Evolutionary conservation across 306 rosid genomes (phyloP).

Genomic region (Delonix regia): DNA sequence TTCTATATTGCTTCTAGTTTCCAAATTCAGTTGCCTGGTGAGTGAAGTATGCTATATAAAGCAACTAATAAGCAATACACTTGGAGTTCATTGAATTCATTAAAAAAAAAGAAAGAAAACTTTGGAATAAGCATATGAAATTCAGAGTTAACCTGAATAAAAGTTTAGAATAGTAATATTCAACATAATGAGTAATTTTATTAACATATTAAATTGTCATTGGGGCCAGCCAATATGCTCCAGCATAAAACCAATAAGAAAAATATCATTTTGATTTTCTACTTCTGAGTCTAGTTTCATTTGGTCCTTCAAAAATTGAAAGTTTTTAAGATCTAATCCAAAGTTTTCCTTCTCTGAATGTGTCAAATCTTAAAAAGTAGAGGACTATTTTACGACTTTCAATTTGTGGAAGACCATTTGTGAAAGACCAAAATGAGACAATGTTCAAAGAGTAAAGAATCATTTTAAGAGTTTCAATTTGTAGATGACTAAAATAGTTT

Average conservation of each 20-base stretch:
- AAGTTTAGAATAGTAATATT: neutral
- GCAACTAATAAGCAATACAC: neutral
- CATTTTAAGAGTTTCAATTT: too few species aligned
- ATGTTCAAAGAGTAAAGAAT: too few species aligned
- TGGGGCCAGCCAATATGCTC: neutral
- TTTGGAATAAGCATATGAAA: neutral
- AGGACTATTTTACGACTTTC: too few species aligned
- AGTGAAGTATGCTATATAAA: neutral
- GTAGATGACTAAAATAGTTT: too few species aligned
- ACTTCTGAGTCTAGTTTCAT: too few species aligned
- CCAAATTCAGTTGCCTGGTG: neutral
- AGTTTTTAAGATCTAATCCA: too few species aligned
- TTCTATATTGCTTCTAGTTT: neutral
- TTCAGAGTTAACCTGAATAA: neutral
- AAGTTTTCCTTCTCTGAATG: too few species aligned
- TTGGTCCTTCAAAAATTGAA: too few species aligned
- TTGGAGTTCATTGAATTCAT: neutral
- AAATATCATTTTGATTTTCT: too few species aligned
- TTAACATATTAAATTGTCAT: constrained; percentile 12
- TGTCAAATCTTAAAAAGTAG: too few species aligned
- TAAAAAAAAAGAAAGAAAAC: neutral
- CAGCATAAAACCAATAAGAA: neutral
- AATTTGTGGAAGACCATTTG: too few species aligned
- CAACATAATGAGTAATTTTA: neutral
- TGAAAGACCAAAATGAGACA: too few species aligned